phyloP scores from a whole-genome alignment of 225 moss, liverwort and hornwort species.

The Marchantia paleacea region DNA sequence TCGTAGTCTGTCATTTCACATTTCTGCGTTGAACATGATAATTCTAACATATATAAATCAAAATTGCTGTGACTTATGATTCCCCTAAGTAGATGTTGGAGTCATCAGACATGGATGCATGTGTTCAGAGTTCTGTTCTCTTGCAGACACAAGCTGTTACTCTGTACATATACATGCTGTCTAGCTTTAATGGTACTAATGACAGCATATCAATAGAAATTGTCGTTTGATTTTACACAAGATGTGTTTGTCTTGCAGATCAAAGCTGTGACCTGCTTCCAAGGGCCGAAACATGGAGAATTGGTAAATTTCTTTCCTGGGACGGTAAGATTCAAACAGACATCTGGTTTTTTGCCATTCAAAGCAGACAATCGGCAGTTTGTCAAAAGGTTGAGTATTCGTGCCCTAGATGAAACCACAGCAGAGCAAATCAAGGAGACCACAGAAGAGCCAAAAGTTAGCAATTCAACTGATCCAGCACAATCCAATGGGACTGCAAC shows the following conservation, averaged over 20 bases:
- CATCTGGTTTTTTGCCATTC: constrained; percentile 6
- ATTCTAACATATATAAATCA: too few species aligned
- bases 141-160: too few species aligned
- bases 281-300: constrained; percentile 12
- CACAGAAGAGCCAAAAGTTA: constrained; percentile 17
- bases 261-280: constrained; percentile 18
- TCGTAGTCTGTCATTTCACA: background rate
- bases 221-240: too few species aligned
- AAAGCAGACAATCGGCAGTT: background rate
- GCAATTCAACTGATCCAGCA: constrained; percentile 18
- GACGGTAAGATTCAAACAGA: constrained; percentile 10
- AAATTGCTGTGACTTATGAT: too few species aligned
- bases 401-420: constrained; percentile 39
- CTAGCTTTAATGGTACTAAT: too few species aligned
- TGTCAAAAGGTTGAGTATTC: constrained; percentile 20
- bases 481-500: constrained; percentile 49
- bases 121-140: too few species aligned
- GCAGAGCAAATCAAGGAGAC: constrained; percentile 26
- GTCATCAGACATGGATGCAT: too few species aligned
- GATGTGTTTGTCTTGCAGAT: constrained; percentile 15
- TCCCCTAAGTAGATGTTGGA: too few species aligned
- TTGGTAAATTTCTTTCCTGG: background rate
- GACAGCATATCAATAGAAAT: too few species aligned
- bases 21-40: too few species aligned
- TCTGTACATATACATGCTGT: too few species aligned